phyloP scores from a whole-genome alignment of 805 yeast species.

The Ogataea pignaliae region DNA sequence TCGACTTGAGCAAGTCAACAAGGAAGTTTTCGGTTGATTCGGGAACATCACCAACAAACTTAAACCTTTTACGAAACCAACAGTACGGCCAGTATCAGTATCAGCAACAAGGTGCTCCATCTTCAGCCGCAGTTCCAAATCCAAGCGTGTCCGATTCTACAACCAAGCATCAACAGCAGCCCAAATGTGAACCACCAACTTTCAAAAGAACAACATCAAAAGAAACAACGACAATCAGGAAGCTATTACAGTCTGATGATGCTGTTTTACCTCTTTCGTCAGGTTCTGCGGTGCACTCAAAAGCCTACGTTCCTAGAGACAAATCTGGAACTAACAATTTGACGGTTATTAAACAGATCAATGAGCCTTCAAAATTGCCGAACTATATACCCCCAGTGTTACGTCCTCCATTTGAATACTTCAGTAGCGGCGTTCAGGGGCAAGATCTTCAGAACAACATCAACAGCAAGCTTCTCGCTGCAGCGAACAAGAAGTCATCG shows the following conservation, averaged over 20 bases:
- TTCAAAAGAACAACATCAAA: not conserved
- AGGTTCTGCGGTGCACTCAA: too few relatives aligned
- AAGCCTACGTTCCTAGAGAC: slow-evolving; percentile 4
- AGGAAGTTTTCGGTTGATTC: slow-evolving; percentile 29
- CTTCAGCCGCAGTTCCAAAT: not conserved
- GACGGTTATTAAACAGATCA: slow-evolving; percentile 34
- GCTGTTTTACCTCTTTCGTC: too few relatives aligned
- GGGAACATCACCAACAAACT: slow-evolving; percentile 5
- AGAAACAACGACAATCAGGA: not conserved
- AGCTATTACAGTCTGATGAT: too few relatives aligned
- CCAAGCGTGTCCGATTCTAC: not conserved
- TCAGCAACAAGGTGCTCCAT: not conserved
- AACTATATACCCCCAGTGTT: slow-evolving; percentile 50
- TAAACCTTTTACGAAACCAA: not conserved
- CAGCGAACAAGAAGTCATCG: slow-evolving; percentile 2
- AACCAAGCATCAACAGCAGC: not conserved
- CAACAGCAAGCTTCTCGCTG: not conserved
- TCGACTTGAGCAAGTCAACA: slow-evolving; percentile 39
- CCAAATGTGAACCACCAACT: not conserved
- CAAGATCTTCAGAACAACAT: not conserved
- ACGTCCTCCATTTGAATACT: slow-evolving; percentile 33
- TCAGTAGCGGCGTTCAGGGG: not conserved
- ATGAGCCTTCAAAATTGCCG: slow-evolving; percentile 43
- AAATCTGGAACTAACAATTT: slow-evolving; percentile 3
- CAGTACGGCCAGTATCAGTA: not conserved